Base-by-base conservation (phyloP, 148 eudicot genomes). In the Tetragonia tetragonoides region DNA sequence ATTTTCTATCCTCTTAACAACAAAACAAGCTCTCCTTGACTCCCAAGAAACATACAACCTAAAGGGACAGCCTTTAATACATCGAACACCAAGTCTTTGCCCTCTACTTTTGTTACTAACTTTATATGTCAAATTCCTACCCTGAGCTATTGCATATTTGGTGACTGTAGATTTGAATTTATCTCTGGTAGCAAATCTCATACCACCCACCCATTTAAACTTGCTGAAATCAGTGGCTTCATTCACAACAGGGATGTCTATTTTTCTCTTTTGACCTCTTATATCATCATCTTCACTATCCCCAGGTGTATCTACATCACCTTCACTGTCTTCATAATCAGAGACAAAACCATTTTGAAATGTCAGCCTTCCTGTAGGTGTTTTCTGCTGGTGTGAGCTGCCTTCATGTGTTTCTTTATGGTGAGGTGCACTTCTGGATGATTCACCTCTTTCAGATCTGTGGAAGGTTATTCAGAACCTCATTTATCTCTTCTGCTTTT, bases 401-500 rank as follows among this genome's bases (percentile, higher is more conserved):
- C 47, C 47, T 9, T 9, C 9, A 44, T 1, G 2, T 44, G 12
- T 11, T 11, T 11, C 4, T 16, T 16, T 2, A 0, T 15, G 9
- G 0, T 11, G 1, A 8, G 0, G 4, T 11, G 0, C 2, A 11
- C 15, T 11, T 53, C 4, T 11, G 0, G 15, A 3, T 8, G 3
- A n/a, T n/a, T n/a, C n/a, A n/a, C n/a, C 12, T 11, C 0, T 7
- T 53, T 53, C 59, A 53, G 15, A 16, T 11, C 15, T 16, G 15
- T 8, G 9, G 0, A 0, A 53, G 15, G 3, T 53, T 11, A 8
- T 11, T 53, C 59, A 53, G 3, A 5, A 44, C 47, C 47, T 5
- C 9, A 0, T 44, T 3, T 9, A 44, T 3, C 47, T 44, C 47
- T 44, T 44, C 1, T 44, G 47, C 47, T 44, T 44, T 44, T 3